A percentile compares a stretch with the other conserved stretches of the same genome.
Conservation (phyloP, 441 rosid genomes). For the Lepidium campestre region DNA sequence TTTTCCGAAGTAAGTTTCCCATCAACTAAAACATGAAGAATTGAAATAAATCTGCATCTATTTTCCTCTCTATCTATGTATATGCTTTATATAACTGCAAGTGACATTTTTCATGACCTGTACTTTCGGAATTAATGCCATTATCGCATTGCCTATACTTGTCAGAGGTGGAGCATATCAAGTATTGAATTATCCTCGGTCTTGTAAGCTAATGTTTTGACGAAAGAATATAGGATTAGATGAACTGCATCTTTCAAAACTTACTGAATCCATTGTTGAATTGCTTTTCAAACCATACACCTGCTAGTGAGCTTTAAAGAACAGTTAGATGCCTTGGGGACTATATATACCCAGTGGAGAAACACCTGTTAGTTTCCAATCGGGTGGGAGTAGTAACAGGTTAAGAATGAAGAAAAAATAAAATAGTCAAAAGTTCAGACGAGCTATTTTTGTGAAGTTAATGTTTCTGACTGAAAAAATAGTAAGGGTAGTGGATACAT, state of each 20-base stretch:
- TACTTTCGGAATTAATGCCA: neutral
- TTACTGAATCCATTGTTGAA: neutral
- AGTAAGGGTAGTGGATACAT: neutral
- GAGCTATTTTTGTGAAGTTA: neutral
- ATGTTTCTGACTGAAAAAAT: neutral
- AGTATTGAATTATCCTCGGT: neutral
- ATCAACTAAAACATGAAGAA: neutral
- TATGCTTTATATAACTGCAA: neutral
- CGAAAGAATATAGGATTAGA: neutral
- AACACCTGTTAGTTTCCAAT: no score
- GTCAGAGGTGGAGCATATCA: neutral
- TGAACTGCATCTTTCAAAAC: neutral
- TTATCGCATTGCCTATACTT: neutral
- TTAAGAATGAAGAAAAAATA: no score
- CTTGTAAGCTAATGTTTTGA: neutral
- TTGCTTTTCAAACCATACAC: neutral
- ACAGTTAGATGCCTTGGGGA: neutral
- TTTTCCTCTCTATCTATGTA: neutral
- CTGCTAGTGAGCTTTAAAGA: neutral
- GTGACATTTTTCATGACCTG: neutral
- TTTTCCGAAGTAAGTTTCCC: slow-evolving; percentile 55
- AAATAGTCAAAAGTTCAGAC: neutral
- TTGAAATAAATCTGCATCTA: neutral
- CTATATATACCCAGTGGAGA: neutral
- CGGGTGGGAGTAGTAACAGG: neutral